Percentiles rank a stretch among this genome's conserved stretches.
phyloP scores from a whole-genome alignment of 2,329 filamentous ascomycete species.

The Lachnellula cervina region DNA sequence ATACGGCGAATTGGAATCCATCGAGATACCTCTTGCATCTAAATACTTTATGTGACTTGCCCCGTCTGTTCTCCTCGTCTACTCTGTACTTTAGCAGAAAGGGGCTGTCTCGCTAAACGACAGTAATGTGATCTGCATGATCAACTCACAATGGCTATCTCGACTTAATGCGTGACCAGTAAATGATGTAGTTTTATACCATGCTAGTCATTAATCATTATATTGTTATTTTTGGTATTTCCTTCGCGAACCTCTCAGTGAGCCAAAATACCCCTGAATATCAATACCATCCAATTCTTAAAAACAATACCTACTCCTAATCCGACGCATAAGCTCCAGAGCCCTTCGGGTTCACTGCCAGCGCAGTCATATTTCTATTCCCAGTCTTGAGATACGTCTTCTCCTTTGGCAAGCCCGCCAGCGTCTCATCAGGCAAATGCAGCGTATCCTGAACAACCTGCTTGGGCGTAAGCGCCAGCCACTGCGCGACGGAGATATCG shows the following conservation, averaged over 20 bases:
- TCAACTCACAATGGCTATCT: too few relatives aligned
- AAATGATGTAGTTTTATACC: background rate
- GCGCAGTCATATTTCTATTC: constrained; percentile 28
- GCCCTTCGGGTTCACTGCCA: constrained; percentile 18
- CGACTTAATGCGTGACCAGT: too few relatives aligned
- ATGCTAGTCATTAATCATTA: background rate
- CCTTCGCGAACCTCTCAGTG: too few relatives aligned
- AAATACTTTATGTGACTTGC: too few relatives aligned
- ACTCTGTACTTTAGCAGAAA: too few relatives aligned
- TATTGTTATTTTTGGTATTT: too few relatives aligned
- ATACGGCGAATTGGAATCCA: background rate
- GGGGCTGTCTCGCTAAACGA: too few relatives aligned
- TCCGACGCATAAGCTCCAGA: constrained; percentile 15
- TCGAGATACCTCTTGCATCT: background rate
- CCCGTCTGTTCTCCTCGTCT: too few relatives aligned
- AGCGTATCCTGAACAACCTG: constrained; percentile 22
- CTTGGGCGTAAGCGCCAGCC: constrained; percentile 43
- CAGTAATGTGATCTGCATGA: too few relatives aligned
- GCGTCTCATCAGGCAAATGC: constrained; percentile 34
- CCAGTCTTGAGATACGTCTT: constrained; percentile 41
- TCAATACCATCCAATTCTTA: too few relatives aligned
- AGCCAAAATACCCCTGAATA: too few relatives aligned
- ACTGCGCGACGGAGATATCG: constrained; percentile 53
- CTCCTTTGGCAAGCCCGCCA: constrained; percentile 36
- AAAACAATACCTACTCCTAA: background rate